Evolutionary conservation across 2,329 filamentous ascomycete species (phyloP), one percentile per base, ranked within the genome.

Genomic region (Fonsecaea multimorphosa): DNA sequence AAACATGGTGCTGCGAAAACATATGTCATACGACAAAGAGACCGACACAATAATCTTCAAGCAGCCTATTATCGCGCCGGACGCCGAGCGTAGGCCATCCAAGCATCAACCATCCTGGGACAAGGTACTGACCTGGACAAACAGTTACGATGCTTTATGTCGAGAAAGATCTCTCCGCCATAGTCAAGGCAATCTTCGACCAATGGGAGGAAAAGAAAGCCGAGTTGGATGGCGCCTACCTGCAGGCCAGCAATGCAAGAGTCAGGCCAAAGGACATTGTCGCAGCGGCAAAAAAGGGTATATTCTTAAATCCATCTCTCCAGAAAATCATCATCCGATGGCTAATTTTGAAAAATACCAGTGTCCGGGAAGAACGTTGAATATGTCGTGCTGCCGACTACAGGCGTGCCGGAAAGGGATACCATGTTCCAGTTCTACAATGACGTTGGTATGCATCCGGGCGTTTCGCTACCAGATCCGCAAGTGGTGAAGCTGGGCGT

Each of bases 361-460:
- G 70, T 71, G 22, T 64, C 70, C n/a, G 69, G 69, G 12, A 70
- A 69, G 53, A 63, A 65, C 22, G 44, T 55, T 11, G 61, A 38
- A n/a, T 72, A 64, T 24, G 57, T 55, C 1, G 44, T 64, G 24
- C 34, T 57, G 31, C 65, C 69, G 34, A 70, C 70, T 16, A 68
- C 65, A 22, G 70, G 70, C 2, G 57, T 72, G 27, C 46, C 46
- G 29, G 70, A 72, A 56, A 65, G 70, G 14, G 70, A 72, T 60
- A 71, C 63, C 27, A 71, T 72, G 69, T 67, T 68, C 19, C 56
- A 64, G 46, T 54, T 71, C 32, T 71, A 72, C 63, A 69, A 72
- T 54, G 61, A 63, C 1, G 62, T 66, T 4, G 66, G 66, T 2
- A 72, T 70, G 69, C 69, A 72, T 55, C 58, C 54, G 11, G 65